phyloP scores from a whole-genome alignment of 2,329 filamentous ascomycete species.

The Colletotrichum viniferum region DNA sequence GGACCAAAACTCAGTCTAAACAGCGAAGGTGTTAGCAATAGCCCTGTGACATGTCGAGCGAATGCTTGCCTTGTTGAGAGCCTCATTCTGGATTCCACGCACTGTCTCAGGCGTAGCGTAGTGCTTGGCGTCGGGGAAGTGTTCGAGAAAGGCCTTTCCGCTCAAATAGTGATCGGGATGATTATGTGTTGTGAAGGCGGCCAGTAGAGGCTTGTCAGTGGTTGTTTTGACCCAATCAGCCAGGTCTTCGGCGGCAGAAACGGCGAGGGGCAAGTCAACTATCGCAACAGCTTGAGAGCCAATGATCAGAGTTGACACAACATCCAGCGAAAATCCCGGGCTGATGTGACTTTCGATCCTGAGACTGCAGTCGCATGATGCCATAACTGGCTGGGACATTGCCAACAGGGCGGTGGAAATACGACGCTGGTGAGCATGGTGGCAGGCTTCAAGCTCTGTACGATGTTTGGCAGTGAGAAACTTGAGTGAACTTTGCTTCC shows the following conservation, averaged over 20 bases:
- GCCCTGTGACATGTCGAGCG: neutral
- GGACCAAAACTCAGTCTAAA: neutral
- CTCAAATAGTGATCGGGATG: slow-evolving; percentile 16
- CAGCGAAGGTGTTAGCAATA: neutral
- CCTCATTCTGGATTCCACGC: neutral
- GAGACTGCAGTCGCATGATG: neutral
- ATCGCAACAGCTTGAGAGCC: slow-evolving; percentile 6
- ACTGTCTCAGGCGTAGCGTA: neutral
- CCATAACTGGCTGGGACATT: neutral
- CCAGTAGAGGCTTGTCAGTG: slow-evolving; percentile 11
- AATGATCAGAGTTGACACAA: slow-evolving; percentile 11
- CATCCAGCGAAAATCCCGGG: neutral
- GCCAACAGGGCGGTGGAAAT: neutral
- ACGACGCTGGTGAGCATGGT: neutral
- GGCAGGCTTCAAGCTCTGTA: neutral
- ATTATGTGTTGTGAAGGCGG: neutral
- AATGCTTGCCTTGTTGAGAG: neutral
- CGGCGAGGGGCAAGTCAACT: slow-evolving; percentile 6
- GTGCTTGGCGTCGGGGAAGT: slow-evolving; percentile 6
- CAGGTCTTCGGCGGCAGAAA: neutral
- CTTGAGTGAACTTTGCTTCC: neutral
- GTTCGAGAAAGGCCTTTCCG: neutral
- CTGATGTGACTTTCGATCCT: neutral
- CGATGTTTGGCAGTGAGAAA: neutral
- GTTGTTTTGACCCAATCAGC: slow-evolving; percentile 5